Base-by-base conservation (phyloP, 2,329 filamentous ascomycete genomes). In the Sporothrix globosa region DNA sequence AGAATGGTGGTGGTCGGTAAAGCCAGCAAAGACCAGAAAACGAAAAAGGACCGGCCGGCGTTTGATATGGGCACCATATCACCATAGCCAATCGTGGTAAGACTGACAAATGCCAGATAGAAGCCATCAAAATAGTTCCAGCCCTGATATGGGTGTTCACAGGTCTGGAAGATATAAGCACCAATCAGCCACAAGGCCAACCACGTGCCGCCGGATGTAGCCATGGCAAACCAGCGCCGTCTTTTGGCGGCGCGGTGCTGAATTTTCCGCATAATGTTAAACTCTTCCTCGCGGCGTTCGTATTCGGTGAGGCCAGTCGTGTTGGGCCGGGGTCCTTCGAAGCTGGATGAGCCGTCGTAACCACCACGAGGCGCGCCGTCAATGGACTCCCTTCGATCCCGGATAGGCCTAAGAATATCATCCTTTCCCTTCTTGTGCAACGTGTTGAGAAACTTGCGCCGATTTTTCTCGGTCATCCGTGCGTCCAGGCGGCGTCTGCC, bases 11-110 rank as follows among this genome's bases (percentile, higher is more conserved):
- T 94, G 2, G 92, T 94, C 0, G 94, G 94, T 3, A 97, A 84
- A 0, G 93, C 93, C 34, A 97, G 85, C 1, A 97, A 79, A 17
- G 90, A 92, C 94, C 94, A 97, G 70, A 97, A 90, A n/a, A 97
- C 92, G 76, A 97, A 97, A 78, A 97, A 97, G 0, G 92, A 88
- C 69, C 92, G 90, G 1, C 92, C 92, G 0, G 89, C 86, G 73
- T 93, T 94, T 1, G 90, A 92, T n/a, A 88, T 83, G 0, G 93
- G 93, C 1, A 89, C 88, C 5, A 90, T 79, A 74, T 97, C 93
- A 3, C 94, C 94, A 75, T 97, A 97, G 0, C 94, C 94, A 50
- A 97, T 92, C 0, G 94, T 97, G 1, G 93, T 84, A 30, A 97
- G 86, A 2, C 90, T 90, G 46, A 93, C 88, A 78, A 96, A 97